Percentiles rank a stretch among this genome's conserved stretches.
These are phyloP conservation scores for Candida tetrigidarum DNA, from an alignment of 1,139 yeast species.

Conservation along the genomic window DNA sequence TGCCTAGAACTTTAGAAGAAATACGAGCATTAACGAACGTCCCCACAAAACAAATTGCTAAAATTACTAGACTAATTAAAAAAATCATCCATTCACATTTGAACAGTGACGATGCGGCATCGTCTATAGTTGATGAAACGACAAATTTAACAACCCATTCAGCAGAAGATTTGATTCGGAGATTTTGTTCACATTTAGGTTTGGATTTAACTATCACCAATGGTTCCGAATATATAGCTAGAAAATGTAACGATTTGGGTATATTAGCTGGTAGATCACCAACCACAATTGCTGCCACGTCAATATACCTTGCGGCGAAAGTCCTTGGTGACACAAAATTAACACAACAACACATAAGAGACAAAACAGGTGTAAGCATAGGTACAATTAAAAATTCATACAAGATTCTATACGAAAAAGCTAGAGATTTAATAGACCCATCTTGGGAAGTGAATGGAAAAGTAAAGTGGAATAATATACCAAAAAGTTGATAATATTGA, in stretches of 20 bases:
- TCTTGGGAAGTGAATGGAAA: slow-evolving; percentile 75
- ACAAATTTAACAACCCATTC: slow-evolving; percentile 67
- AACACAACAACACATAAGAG: slow-evolving; percentile 81
- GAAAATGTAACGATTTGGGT: slow-evolving; percentile 85
- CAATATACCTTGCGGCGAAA: slow-evolving; percentile 90
- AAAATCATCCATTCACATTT: slow-evolving; percentile 52
- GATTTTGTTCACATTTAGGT: slow-evolving; percentile 95
- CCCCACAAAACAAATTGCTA: slow-evolving; percentile 91
- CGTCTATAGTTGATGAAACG: slow-evolving; percentile 26
- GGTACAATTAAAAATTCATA: slow-evolving; percentile 95
- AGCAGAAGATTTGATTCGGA: slow-evolving; percentile 90
- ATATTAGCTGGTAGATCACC: slow-evolving; percentile 97
- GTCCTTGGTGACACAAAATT: slow-evolving; percentile 65
- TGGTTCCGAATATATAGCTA: slow-evolving; percentile 91
- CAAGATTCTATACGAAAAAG: slow-evolving; percentile 75
- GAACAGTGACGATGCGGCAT: slow-evolving; percentile 61
- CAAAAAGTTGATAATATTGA: slow-evolving; percentile 34
- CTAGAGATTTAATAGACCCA: slow-evolving; percentile 74
- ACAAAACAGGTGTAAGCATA: slow-evolving; percentile 95
- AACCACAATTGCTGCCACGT: slow-evolving; percentile 96
- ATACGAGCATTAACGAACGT: slow-evolving; percentile 94
- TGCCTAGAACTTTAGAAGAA: slow-evolving; percentile 93
- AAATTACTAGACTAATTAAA: slow-evolving; percentile 79
- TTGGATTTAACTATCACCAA: slow-evolving; percentile 81
- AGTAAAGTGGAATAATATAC: slow-evolving; percentile 62